Evolutionary conservation across 805 yeast species (phyloP), one percentile per base, ranked within the genome.

Genomic region (Zygosaccharomyces bailii): DNA sequence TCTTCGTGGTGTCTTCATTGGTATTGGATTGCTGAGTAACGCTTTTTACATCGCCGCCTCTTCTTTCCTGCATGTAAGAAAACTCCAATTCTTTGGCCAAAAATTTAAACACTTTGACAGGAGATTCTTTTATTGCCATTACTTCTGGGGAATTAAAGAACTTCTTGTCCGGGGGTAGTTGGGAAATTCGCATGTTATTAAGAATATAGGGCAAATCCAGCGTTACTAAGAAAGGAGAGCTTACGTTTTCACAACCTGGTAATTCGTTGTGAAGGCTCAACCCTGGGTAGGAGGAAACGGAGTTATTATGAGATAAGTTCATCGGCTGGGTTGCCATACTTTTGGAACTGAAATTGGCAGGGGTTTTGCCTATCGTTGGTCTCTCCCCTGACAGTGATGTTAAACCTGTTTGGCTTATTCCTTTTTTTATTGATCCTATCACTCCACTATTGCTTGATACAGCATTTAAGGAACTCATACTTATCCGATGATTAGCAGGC

Each of bases 81-180:
- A 63, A 63, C 36, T 60, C 59, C 13, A 63, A 45, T 43, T 63
- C 66, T 39, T 61, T 49, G 2, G 66, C 65, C 31, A 63, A 45
- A 48, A 59, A 63, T 42, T 63, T 63, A 43, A 63, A 63, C 2
- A 51, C 57, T 35, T 60, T 60, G 13, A 60, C 58, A 2, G 68
- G 68, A 0, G 66, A 56, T 34, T 59, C 61, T 34, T 54, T 59
- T 13, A 59, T 42, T 8, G 53, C 52, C 8, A 40, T 34, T 5
- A 52, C 38, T 13, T 50, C 55, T 1, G 52, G 35, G 8, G 46
- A 39, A 8, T 35, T 34, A 18, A 31, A 40, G 13, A 29, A 45
- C 29, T 35, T 46, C 35, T 34, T 46, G 3, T 38, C 43, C n/a
- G 46, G 44, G 5, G 48, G 43, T 5, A 59, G 38, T 19, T 51